phyloP scores from a whole-genome alignment of 495 filamentous ascomycete genomes.

The Trichoderma erinaceum region DNA sequence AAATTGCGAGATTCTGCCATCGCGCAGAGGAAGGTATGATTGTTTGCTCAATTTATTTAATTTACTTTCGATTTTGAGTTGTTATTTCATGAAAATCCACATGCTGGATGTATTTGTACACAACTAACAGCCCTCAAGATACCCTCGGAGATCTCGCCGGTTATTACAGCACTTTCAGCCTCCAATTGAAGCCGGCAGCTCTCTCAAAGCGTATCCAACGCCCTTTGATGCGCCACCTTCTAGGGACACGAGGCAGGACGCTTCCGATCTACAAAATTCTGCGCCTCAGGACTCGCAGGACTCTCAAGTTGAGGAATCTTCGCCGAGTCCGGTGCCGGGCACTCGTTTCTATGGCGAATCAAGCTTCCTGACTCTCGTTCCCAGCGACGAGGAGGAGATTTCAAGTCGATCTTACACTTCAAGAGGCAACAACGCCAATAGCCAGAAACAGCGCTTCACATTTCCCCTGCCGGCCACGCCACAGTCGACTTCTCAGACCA shows the following conservation, averaged over 20 bases:
- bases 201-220: background rate
- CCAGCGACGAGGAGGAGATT: background rate
- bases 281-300: background rate
- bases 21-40: constrained; percentile 39
- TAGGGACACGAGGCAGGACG: background rate
- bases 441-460: background rate
- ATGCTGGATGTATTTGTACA: no score
- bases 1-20: constrained; percentile 38
- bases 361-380: constrained; percentile 15
- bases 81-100: no score
- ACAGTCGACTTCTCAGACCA: background rate
- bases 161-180: background rate
- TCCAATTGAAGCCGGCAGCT: background rate
- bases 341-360: constrained; percentile 16
- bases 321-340: background rate
- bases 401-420: background rate
- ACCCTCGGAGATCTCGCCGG: background rate
- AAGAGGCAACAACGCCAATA: background rate
- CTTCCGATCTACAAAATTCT: background rate
- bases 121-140: background rate
- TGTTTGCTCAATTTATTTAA: background rate
- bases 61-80: no score
- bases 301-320: background rate
- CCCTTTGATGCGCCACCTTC: background rate
- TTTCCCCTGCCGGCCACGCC: constrained; percentile 14